Conservation (phyloP, 352 stramenopile genomes). For the Sclerospora graminicola region DNA sequence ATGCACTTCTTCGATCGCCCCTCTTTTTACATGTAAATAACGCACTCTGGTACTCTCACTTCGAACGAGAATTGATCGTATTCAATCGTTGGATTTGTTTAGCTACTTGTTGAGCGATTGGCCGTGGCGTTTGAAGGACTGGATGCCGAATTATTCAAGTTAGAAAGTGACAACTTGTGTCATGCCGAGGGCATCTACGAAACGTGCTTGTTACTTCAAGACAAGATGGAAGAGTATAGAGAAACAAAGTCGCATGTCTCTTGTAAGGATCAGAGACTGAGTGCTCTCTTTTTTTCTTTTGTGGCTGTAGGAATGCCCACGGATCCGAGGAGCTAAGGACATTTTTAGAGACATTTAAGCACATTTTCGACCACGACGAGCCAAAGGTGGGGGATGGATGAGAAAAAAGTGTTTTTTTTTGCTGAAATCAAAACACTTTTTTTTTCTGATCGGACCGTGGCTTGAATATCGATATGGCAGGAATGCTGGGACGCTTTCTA, state of each 20-base stretch:
- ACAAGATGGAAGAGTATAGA: slow-evolving; percentile 39
- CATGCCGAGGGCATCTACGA: slow-evolving; percentile 46
- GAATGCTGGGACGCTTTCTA: slow-evolving; percentile 45
- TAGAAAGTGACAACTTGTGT: slow-evolving; percentile 58
- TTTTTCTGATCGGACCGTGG: background rate
- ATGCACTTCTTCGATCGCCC: slow-evolving; percentile 40
- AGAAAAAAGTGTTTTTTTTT: background rate
- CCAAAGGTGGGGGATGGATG: slow-evolving; percentile 34
- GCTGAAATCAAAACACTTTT: background rate
- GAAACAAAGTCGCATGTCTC: background rate
- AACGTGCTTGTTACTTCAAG: slow-evolving; percentile 29
- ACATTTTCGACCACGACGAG: slow-evolving; percentile 47
- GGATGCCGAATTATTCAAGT: slow-evolving; percentile 52
- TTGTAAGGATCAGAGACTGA: background rate
- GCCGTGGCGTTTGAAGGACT: slow-evolving; percentile 34
- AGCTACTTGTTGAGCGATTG: slow-evolving; percentile 62
- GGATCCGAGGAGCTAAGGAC: slow-evolving; percentile 19
- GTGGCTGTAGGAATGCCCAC: slow-evolving; percentile 7
- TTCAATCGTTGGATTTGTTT: background rate
- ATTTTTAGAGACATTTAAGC: slow-evolving; percentile 39
- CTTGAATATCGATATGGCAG: slow-evolving; percentile 9
- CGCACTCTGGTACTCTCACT: background rate
- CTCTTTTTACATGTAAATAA: slow-evolving; percentile 47
- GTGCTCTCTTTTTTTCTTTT: background rate
- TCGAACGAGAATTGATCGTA: background rate